Percentiles rank a stretch among this genome's conserved stretches.
Conservation (phyloP, 495 filamentous ascomycete species). For the Aspergillus bridgeri region DNA sequence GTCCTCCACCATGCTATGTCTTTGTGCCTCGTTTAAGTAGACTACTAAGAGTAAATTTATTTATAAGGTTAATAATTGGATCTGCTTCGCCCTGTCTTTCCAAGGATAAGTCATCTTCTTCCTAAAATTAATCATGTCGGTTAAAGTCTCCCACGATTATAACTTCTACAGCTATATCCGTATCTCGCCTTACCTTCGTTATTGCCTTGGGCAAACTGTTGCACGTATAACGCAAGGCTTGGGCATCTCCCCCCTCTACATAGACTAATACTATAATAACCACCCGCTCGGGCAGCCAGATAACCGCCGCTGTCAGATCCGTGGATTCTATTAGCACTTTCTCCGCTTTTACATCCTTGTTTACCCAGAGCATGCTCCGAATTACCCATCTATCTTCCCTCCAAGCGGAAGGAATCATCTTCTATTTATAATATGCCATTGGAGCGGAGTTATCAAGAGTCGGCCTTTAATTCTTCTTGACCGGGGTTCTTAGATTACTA, state of each 20-base stretch:
- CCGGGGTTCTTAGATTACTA: constrained; percentile 16
- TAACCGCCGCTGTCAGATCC: not conserved
- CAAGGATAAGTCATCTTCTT: constrained; percentile 28
- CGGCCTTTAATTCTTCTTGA: constrained; percentile 22
- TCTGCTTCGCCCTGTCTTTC: constrained; percentile 32
- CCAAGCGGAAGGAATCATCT: constrained; percentile 21
- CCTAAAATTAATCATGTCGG: constrained; percentile 35
- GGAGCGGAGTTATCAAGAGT: constrained; percentile 22
- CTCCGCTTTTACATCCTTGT: constrained; percentile 14
- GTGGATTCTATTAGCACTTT: not conserved
- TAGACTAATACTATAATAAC: not conserved
- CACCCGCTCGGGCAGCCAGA: not conserved
- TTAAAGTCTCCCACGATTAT: constrained; percentile 35
- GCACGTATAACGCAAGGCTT: not conserved
- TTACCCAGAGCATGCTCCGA: constrained; percentile 31
- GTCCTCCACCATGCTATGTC: constrained; percentile 23
- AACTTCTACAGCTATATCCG: constrained; percentile 16
- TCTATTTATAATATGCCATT: constrained; percentile 28
- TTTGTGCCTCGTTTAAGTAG: constrained; percentile 32
- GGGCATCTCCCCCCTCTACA: not conserved
- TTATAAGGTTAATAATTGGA: constrained; percentile 35
- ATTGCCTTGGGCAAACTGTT: not conserved
- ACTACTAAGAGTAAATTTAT: constrained; percentile 23
- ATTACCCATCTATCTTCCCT: constrained; percentile 24
- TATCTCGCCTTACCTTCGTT: constrained; percentile 1